phyloP scores from a whole-genome alignment of 2,329 filamentous ascomycete genomes.

The Apiospora hydei region DNA sequence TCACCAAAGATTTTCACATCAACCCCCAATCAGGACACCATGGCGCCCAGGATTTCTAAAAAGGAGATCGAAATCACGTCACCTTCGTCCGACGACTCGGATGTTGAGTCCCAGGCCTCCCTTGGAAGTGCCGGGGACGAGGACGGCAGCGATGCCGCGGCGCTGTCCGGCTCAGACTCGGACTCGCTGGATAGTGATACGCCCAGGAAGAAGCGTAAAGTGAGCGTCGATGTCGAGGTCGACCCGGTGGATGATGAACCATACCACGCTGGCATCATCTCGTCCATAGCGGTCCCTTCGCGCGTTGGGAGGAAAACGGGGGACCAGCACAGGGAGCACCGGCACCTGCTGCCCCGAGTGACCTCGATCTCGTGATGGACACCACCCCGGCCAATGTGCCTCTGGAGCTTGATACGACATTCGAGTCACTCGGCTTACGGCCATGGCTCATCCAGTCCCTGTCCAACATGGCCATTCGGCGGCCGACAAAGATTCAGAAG shows the following conservation, averaged over 20 bases:
- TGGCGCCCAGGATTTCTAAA: not conserved
- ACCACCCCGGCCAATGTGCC: conserved; percentile 49
- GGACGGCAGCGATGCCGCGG: conserved; percentile 29
- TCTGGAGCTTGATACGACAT: conserved; percentile 67
- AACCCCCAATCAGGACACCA: not conserved
- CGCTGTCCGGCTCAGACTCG: conserved; percentile 46
- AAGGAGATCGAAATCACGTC: not conserved
- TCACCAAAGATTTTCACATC: conserved; percentile 22
- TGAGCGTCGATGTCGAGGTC: conserved; percentile 37
- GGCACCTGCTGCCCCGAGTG: conserved; percentile 30
- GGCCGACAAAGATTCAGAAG: conserved; percentile 91
- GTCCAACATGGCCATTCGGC: conserved; percentile 77
- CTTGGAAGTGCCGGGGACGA: not conserved
- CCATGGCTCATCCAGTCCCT: conserved; percentile 91
- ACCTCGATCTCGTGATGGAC: conserved; percentile 37
- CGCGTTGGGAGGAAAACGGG: conserved; percentile 54
- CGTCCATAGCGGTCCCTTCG: conserved; percentile 59
- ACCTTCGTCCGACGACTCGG: conserved; percentile 30
- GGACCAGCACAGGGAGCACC: conserved; percentile 28
- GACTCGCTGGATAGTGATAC: conserved; percentile 53
- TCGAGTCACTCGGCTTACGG: conserved; percentile 74
- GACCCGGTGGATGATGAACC: conserved; percentile 45
- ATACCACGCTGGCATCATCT: conserved; percentile 44
- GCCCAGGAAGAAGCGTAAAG: conserved; percentile 46
- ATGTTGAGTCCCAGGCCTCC: conserved; percentile 29